Base-by-base conservation (phyloP, 1,139 yeast species). In the Geotrichum citri-aurantii region DNA sequence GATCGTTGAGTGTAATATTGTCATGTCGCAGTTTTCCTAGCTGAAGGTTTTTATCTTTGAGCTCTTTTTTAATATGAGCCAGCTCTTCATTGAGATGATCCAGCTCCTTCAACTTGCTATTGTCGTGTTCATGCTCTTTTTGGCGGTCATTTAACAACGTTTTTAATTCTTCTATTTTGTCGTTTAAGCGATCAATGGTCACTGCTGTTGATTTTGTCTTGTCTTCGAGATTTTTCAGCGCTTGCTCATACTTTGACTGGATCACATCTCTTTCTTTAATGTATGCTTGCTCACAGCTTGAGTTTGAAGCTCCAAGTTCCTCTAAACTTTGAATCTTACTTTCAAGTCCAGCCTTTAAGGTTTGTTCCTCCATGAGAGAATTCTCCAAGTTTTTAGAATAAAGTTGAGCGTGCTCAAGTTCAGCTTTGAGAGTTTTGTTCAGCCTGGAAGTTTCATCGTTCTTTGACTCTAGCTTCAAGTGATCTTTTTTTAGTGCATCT, bases 1-100 rank as follows among this genome's bases (percentile, higher is more conserved):
- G 99, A 69, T 93, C 99, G 70, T 93, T 93, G 59, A 92, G 75
- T 37, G 90, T 89, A 19, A 93, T 92, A 1, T 96, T 95, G 72
- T 93, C 98, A 70, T 93, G 98, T 59, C 98, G 83, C 57, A 93
- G 79, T 70, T 92, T 93, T 3, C 98, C 98, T 55, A 92, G 82
- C 56, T 85, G 80, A 29, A 91, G 76, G 63, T 85, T 91, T 71
- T 90, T 91, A 63, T 85, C 90, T 65, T 87, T 88, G 14, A 79
- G 70, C 58, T 83, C 86, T 29, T 73, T 72, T 64, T 84, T 86
- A 10, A 79, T 68, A 58, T 73, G 74, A 12, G 60, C 52, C n/a
- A 66, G n/a, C 40, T 54, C 52, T 14, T 37, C 26, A 23, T 31
- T 46, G 46, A 33, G 54, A 63, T 23, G 48, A 14, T 26, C 57